These are phyloP conservation scores for Penicillium diatomitis DNA, from an alignment of 495 filamentous ascomycete species.

Conservation along the genomic window DNA sequence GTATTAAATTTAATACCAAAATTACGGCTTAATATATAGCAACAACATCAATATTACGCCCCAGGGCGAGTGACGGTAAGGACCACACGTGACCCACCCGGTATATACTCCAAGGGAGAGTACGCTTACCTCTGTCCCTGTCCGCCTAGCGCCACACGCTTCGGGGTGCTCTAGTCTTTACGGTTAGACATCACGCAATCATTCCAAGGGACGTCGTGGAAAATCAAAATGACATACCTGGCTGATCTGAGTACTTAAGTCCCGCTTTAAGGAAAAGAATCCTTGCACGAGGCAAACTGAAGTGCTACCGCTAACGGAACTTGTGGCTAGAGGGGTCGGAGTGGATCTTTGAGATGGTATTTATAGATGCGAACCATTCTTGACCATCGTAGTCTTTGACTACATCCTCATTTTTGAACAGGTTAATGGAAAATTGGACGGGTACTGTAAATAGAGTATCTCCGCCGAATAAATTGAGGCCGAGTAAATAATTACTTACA, in stretches of 20 bases:
- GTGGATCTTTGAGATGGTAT: neutral
- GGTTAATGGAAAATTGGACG: neutral
- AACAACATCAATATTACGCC: too few species aligned
- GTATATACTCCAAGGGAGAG: neutral
- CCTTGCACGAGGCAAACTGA: neutral
- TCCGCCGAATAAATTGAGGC: neutral
- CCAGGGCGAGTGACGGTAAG: too few species aligned
- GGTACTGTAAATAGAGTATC: neutral
- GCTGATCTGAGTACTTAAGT: neutral
- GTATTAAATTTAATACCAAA: too few species aligned
- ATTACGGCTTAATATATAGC: too few species aligned
- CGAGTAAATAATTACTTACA: neutral
- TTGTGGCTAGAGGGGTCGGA: neutral
- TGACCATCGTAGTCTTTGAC: neutral
- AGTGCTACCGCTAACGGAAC: neutral
- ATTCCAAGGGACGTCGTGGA: neutral
- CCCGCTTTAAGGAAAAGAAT: neutral
- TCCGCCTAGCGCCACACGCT: neutral
- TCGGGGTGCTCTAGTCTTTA: neutral
- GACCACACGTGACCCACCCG: too few species aligned
- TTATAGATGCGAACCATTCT: neutral
- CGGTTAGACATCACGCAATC: neutral
- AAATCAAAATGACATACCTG: neutral
- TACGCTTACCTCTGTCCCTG: neutral
- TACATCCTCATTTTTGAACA: neutral